Base-by-base conservation (phyloP, 805 yeast species). In the Candida awuae region DNA sequence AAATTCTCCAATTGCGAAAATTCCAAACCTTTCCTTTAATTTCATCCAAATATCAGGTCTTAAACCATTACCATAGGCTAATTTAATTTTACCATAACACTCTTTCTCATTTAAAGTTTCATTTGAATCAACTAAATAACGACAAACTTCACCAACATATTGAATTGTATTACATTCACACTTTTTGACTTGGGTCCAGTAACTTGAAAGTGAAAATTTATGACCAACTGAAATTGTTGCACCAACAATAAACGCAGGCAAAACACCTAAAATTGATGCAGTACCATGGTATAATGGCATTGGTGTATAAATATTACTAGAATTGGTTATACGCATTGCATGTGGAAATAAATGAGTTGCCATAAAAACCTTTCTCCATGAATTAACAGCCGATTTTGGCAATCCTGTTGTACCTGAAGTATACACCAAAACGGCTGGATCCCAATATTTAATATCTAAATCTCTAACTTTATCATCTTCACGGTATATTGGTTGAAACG, bases 211-310 rank as follows among this genome's bases (percentile, higher is more conserved):
- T 1, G 94, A 83, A 58, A 90, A 88, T 58, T 83, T 84, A 47
- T 78, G 79, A 20, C 90, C 78, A 18, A 90, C 58, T 0, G 92
- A 83, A 34, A 82, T 74, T 47, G 87, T 75, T 1, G 82, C 92
- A 35, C 95, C 95, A 31, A 62, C 65, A 4, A 60, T 54, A 22
- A 70, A 50, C 10, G 52, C 49, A 1, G 94, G 87, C 53, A 88
- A 68, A 6, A 81, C 75, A 10, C 96, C 96, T 39, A 88, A 62
- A 60, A 86, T 71, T 0, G 95, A 83, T 4, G 96, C 97, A 0
- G 97, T 88, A 1, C 95, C 85, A 59, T 88, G 97, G 56, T 90
- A 88, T 44, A 90, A 65, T 2, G 97, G 97, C 97, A 88, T 88
- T 1, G 95, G 84, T 0, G 95, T 84, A 63, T 82, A 83, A 8